Base-by-base conservation (phyloP, 306 rosid species). In the Malus sieversii region DNA sequence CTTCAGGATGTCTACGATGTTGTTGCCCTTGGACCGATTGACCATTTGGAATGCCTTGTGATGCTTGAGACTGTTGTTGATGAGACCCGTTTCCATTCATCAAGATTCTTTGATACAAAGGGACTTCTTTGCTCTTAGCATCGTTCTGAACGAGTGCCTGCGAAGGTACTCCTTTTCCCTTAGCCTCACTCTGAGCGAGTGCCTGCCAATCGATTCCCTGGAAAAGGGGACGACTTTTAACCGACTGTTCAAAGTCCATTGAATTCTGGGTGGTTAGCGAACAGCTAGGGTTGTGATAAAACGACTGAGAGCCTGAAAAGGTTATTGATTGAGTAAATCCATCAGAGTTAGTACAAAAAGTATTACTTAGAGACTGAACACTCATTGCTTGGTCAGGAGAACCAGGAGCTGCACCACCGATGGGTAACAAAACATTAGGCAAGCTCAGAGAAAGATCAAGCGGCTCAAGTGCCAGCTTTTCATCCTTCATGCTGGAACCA, bases 201-300 rank as follows among this genome's bases (percentile, higher is more conserved):
- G 87, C 96, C 91, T 85, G 97, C 97, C 94, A 95, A 80, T 95
- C 97, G 33, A 95, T 80, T 73, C 97, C 97, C 88, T 88, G 91
- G 76, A 96, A 96, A 71, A 96, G 85, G 45, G 98, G 99, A 40
- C 93, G 97, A 73, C 99, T 96, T 55, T 89, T 90, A 70, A 96
- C 99, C 0, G 99, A 96, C 70, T 95, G 95, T 75, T 95, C 99
- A 58, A 78, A 90, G 81, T 95, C 99, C 85, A 95, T 40, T 3
- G 95, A 86, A 79, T 89, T 92, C 83, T 90, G 97, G 10, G 96
- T 92, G 8, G 96, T 92, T 74, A 92, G 79, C 30, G 99, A 95
- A 79, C 99, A 95, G 86, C 99, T 92, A 68, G 98, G 98, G 22
- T 95, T 92, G 85, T 95, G 99, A 82, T 88, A 92, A 51, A 95